phyloP scores from a whole-genome alignment of 129 eudicot species.

The Lonicera japonica region DNA sequence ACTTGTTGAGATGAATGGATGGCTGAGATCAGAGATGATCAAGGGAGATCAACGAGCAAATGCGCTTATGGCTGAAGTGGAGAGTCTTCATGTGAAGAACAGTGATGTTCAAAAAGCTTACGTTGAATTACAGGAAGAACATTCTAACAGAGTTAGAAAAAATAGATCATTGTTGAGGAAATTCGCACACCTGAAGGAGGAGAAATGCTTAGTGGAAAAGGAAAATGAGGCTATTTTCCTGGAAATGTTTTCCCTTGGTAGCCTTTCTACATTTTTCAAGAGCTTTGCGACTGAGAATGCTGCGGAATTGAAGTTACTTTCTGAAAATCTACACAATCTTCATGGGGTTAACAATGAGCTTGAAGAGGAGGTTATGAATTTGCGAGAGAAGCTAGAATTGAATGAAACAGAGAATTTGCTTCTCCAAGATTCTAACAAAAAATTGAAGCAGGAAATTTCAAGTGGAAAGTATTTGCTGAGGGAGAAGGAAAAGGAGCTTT shows the following conservation, averaged over 20 bases:
- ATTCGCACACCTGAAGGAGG: slow-evolving; percentile 33
- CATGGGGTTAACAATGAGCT: slow-evolving; percentile 25
- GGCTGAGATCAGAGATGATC: slow-evolving; percentile 27
- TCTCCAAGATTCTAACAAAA: slow-evolving; percentile 31
- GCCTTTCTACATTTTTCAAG: slow-evolving; percentile 28
- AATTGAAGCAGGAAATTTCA: slow-evolving; percentile 34
- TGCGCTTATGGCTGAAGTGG: slow-evolving; percentile 28
- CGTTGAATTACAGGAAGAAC: slow-evolving; percentile 24
- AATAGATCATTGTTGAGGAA: slow-evolving; percentile 27
- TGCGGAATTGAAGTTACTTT: slow-evolving; percentile 25
- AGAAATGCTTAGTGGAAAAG: slow-evolving; percentile 27
- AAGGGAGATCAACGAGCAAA: slow-evolving; percentile 17
- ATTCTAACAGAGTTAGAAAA: slow-evolving; percentile 23
- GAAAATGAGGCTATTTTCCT: slow-evolving; percentile 20
- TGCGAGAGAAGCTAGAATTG: slow-evolving; percentile 28
- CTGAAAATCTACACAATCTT: slow-evolving; percentile 32
- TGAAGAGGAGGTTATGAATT: slow-evolving; percentile 29
- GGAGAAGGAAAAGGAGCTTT: slow-evolving; percentile 35
- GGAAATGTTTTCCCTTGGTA: slow-evolving; percentile 24
- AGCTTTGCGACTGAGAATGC: slow-evolving; percentile 38
- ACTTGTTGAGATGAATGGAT: slow-evolving; percentile 38
- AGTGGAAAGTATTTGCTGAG: slow-evolving; percentile 16
- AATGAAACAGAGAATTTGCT: slow-evolving; percentile 37
- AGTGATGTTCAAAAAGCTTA: slow-evolving; percentile 26
- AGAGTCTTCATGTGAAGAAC: slow-evolving; percentile 20